A percentile compares a stretch with the other conserved stretches of the same genome.
Evolutionary conservation across 2,329 filamentous ascomycete genomes (phyloP).

Genomic region (Bipolaris bicolor): DNA sequence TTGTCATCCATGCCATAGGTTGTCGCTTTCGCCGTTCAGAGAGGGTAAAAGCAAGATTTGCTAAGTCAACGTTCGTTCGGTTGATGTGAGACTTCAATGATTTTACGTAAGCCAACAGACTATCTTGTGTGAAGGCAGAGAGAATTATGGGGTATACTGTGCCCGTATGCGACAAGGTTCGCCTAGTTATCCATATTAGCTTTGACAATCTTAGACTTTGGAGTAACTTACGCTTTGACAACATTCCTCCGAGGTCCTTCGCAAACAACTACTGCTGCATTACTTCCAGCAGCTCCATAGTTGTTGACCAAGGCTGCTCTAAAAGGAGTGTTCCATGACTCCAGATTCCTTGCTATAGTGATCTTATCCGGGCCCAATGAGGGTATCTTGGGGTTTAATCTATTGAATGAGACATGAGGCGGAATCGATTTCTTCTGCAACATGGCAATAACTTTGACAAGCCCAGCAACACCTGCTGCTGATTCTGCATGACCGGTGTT

Average conservation of each 20-base stretch:
- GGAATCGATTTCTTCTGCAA: conserved; percentile 4
- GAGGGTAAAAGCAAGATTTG: conserved; percentile 12
- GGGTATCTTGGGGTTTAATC: not conserved
- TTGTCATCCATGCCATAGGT: conserved; percentile 8
- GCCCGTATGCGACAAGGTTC: not conserved
- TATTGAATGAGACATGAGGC: conserved; percentile 8
- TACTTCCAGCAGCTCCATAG: conserved; percentile 10
- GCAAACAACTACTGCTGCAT: conserved; percentile 10
- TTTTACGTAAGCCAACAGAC: conserved; percentile 3
- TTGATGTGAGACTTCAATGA: conserved; percentile 1
- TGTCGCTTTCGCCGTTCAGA: conserved; percentile 13
- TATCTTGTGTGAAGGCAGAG: conserved; percentile 9
- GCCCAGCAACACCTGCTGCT: conserved; percentile 34
- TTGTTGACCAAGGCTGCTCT: conserved; percentile 10
- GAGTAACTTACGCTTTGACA: conserved; percentile 4
- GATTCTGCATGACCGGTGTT: conserved; percentile 47
- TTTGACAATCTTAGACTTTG: not conserved
- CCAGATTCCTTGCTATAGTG: conserved; percentile 6
- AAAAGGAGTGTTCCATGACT: conserved; percentile 8
- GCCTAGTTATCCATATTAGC: conserved; percentile 5
- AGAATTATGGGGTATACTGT: conserved; percentile 2
- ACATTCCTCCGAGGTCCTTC: conserved; percentile 5
- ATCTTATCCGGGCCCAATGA: conserved; percentile 8
- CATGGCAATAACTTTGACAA: conserved; percentile 45
- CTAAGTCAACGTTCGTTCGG: not conserved